Evolutionary conservation across 2,329 filamentous ascomycete genomes (phyloP).

Genomic region (Teratosphaeria epicoccoides): DNA sequence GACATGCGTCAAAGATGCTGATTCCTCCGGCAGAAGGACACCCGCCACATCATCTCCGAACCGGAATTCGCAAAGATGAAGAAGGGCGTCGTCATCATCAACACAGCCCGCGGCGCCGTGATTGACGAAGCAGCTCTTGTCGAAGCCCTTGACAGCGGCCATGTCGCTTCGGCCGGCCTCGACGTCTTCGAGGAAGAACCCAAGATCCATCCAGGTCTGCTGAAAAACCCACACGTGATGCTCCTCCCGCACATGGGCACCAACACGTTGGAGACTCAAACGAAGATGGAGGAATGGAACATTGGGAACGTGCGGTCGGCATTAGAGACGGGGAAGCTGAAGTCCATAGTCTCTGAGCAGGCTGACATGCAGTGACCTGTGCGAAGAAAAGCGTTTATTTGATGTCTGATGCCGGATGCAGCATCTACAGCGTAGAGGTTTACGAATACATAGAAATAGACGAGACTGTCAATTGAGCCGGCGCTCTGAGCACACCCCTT

Average conservation of each 20-base stretch:
- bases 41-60: slow-evolving; percentile 43
- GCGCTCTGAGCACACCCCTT: not conserved
- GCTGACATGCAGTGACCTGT: not conserved
- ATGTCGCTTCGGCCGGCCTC: slow-evolving; percentile 44
- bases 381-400: not conserved
- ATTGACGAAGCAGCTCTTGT: slow-evolving; percentile 48
- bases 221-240: slow-evolving; percentile 42
- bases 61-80: slow-evolving; percentile 45
- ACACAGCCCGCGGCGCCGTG: slow-evolving; percentile 47
- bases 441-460: not conserved
- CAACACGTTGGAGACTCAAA: slow-evolving; percentile 49
- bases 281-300: slow-evolving; percentile 51
- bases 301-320: slow-evolving; percentile 47
- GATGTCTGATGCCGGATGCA: no score
- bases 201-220: slow-evolving; percentile 40
- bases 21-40: slow-evolving; percentile 21
- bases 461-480: not conserved
- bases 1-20: not conserved
- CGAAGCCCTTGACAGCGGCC: slow-evolving; percentile 42
- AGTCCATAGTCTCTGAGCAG: slow-evolving; percentile 54
- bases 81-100: slow-evolving; percentile 46
- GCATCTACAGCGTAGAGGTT: not conserved
- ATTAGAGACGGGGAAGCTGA: slow-evolving; percentile 45
- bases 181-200: slow-evolving; percentile 51
- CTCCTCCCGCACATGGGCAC: slow-evolving; percentile 52